Conservation (phyloP, 495 filamentous ascomycete species). For the Parachaetomium inaequale region DNA sequence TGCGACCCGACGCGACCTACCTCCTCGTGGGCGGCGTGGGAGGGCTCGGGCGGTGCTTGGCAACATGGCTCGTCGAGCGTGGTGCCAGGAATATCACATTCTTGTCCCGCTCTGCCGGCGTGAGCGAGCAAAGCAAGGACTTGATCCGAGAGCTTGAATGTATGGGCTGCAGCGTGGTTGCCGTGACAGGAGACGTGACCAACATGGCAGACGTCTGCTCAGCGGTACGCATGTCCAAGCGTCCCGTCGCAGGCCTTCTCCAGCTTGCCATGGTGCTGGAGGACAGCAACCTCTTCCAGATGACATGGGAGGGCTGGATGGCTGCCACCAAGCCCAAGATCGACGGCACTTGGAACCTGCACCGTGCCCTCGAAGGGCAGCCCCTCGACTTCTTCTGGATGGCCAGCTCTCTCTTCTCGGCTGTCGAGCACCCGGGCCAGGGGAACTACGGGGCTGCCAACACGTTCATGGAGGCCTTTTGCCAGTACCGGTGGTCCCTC, state of each 20-base stretch:
- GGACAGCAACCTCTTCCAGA: constrained; percentile 47
- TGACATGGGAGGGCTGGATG: constrained; percentile 39
- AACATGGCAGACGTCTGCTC: constrained; percentile 4
- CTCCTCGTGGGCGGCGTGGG: constrained; percentile 53
- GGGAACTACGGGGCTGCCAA: constrained; percentile 46
- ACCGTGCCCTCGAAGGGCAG: constrained; percentile 23
- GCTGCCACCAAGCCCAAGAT: constrained; percentile 46
- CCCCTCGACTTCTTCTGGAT: constrained; percentile 34
- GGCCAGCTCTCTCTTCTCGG: constrained; percentile 36
- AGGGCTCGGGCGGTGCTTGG: constrained; percentile 56
- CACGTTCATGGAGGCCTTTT: constrained; percentile 47
- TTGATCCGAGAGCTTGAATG: constrained; percentile 14
- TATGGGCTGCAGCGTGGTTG: constrained; percentile 6
- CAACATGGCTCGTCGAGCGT: constrained; percentile 49
- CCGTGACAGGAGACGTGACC: constrained; percentile 12
- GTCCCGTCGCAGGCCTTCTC: constrained; percentile 50
- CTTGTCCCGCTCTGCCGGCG: constrained; percentile 11
- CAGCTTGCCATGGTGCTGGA: constrained; percentile 50
- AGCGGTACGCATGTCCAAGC: background rate
- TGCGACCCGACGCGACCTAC: constrained; percentile 42
- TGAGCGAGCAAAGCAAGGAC: background rate
- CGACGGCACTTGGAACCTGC: constrained; percentile 38
- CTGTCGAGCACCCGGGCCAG: constrained; percentile 41
- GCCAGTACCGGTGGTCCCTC: constrained; percentile 38
- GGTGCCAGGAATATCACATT: constrained; percentile 41